A percentile compares a stretch with the other conserved stretches of the same genome.
These are phyloP conservation scores for Rauvolfia tetraphylla DNA, from an alignment of 257 asterid genomes.

Conservation along the genomic window DNA sequence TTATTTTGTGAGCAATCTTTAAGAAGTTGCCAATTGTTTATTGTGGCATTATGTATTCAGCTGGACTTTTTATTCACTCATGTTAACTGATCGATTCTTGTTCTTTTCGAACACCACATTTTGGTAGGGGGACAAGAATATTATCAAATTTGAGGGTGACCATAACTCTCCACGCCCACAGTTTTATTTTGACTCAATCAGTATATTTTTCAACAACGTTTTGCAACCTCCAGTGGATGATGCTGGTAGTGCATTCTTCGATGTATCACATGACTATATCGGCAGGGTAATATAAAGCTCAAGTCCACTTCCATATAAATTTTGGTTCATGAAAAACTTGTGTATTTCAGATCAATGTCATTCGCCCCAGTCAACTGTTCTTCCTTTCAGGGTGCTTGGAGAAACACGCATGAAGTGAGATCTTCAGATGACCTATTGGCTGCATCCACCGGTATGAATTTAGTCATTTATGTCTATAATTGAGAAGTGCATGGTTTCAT, in stretches of 20 bases:
- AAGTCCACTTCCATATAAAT: neutral
- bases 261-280: constrained; percentile 47
- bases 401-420: constrained; percentile 47
- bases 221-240: constrained; percentile 81
- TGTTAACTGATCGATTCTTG: neutral
- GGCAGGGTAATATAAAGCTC: constrained; percentile 47
- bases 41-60: neutral
- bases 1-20: neutral
- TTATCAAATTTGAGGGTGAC: constrained; percentile 91
- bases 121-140: constrained; percentile 87
- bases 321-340: constrained; percentile 5
- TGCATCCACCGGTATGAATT: constrained; percentile 42
- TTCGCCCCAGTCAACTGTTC: constrained; percentile 4
- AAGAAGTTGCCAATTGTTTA: neutral
- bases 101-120: constrained; percentile 13
- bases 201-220: constrained; percentile 88
- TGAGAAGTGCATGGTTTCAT: constrained; percentile 10
- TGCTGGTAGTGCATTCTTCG: constrained; percentile 51
- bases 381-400: constrained; percentile 61
- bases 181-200: constrained; percentile 89
- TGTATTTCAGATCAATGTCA: constrained; percentile 1
- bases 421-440: constrained; percentile 45
- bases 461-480: constrained; percentile 6
- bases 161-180: constrained; percentile 97
- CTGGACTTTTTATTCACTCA: neutral